These are phyloP conservation scores for Haematococcus sp. DNA, from an alignment of 139 green algal species.

Conservation along the genomic window DNA sequence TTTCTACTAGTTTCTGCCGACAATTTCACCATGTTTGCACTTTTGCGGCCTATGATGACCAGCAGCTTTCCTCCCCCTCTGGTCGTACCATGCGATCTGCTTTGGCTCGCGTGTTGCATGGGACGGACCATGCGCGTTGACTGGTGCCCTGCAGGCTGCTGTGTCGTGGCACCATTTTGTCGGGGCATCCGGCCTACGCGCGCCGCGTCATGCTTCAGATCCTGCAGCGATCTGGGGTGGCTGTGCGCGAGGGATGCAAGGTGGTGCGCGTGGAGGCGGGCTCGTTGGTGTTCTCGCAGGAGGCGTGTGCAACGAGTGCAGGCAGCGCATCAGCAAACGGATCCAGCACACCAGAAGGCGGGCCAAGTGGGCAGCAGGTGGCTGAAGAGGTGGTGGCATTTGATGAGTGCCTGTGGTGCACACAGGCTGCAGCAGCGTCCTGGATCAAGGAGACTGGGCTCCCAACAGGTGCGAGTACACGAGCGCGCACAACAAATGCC, in stretches of 20 bases:
- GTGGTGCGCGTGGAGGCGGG: slow-evolving; percentile 3
- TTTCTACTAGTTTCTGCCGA: too few species aligned
- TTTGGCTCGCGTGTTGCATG: too few species aligned
- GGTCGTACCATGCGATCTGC: too few species aligned
- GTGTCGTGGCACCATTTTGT: slow-evolving; percentile 37
- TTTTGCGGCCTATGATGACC: too few species aligned
- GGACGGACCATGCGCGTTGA: too few species aligned
- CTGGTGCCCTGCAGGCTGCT: slow-evolving; percentile 47
- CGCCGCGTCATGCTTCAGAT: slow-evolving; percentile 29
- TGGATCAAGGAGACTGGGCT: slow-evolving; percentile 76
- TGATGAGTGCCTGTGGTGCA: slow-evolving; percentile 95
- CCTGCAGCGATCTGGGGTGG: slow-evolving; percentile 19
- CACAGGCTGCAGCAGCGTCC: slow-evolving; percentile 64
- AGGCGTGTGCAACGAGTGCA: too few species aligned
- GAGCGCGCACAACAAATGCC: too few species aligned
- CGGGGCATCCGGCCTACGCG: slow-evolving; percentile 30
- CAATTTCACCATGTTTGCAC: too few species aligned
- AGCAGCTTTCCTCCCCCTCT: too few species aligned
- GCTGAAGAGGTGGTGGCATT: slow-evolving; percentile 40
- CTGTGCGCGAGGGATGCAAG: slow-evolving; percentile 8
- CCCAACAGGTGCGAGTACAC: slow-evolving; percentile 45
- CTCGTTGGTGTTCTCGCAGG: not conserved
- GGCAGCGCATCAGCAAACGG: too few species aligned
- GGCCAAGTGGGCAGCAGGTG: not conserved
- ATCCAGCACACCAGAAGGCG: too few species aligned